Evolutionary conservation across 768 basidiomycete species (phyloP).

Genomic region (Boletus rubroflammeus): DNA sequence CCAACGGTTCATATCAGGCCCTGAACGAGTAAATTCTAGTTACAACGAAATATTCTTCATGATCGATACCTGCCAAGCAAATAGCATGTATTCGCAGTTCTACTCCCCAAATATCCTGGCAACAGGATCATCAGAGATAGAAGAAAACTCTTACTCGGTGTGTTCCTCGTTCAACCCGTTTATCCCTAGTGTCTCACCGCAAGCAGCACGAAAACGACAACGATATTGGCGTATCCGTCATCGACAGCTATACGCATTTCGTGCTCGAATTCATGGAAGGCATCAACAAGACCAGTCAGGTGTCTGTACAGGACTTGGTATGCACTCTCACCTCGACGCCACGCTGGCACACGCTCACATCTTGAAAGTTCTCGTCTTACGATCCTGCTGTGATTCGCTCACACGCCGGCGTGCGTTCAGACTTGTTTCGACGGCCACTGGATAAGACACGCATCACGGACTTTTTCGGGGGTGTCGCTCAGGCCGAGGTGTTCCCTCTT

Average conservation of each 20-base stretch:
- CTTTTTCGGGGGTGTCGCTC: constrained; percentile 86
- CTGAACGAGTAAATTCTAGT: constrained; percentile 34
- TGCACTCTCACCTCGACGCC: constrained; percentile 26
- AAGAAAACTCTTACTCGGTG: constrained; percentile 92
- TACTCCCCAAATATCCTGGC: constrained; percentile 93
- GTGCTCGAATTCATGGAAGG: constrained; percentile 88
- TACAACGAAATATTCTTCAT: constrained; percentile 98
- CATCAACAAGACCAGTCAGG: constrained; percentile 84
- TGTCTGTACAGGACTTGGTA: constrained; percentile 80
- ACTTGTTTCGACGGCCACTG: constrained; percentile 71
- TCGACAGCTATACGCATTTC: constrained; percentile 92
- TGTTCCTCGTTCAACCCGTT: constrained; percentile 22
- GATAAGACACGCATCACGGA: constrained; percentile 67
- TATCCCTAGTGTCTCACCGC: background rate
- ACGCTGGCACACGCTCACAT: constrained; percentile 6
- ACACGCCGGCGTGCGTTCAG: constrained; percentile 83
- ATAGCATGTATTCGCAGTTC: constrained; percentile 89
- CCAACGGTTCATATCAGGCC: background rate
- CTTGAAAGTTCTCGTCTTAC: constrained; percentile 73
- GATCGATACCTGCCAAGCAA: constrained; percentile 98
- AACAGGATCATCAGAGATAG: constrained; percentile 79
- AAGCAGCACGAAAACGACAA: constrained; percentile 85
- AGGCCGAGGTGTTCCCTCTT: constrained; percentile 60
- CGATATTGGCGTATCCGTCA: constrained; percentile 93
- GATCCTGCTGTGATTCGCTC: constrained; percentile 74